Conservation (phyloP, 805 yeast species). For the Lipomyces chichibuensis region DNA sequence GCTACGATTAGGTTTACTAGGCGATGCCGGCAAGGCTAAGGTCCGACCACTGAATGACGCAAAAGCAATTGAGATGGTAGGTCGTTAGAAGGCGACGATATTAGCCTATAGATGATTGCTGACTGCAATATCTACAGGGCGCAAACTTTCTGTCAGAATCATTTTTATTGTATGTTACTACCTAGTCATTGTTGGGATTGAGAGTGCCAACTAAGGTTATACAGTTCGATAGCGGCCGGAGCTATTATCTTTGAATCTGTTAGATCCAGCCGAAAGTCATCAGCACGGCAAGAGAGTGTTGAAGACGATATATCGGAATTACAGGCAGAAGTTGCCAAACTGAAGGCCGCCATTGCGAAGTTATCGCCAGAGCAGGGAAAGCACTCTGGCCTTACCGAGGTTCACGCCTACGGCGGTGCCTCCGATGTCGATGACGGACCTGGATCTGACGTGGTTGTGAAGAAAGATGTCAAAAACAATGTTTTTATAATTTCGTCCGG, state of each 20-base stretch:
- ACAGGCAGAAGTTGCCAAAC: constrained; percentile 68
- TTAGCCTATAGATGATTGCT: not conserved
- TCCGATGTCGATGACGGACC: not conserved
- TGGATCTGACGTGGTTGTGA: not conserved
- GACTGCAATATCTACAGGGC: constrained; percentile 48
- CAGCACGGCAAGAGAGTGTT: constrained; percentile 61
- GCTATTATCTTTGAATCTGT: constrained; percentile 71
- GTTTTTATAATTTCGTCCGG: not conserved
- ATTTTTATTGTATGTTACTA: constrained; percentile 58
- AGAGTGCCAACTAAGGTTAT: not conserved
- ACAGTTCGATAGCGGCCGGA: constrained; percentile 69
- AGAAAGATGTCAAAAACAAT: not conserved
- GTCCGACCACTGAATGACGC: constrained; percentile 80
- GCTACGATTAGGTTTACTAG: constrained; percentile 62
- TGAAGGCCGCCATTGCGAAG: constrained; percentile 37
- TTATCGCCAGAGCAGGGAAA: constrained; percentile 16
- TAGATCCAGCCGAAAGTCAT: constrained; percentile 67
- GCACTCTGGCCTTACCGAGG: not conserved
- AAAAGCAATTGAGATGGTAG: constrained; percentile 67
- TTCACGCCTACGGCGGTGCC: not conserved
- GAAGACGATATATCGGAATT: constrained; percentile 72
- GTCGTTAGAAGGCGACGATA: not conserved
- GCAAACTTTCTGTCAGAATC: constrained; percentile 77
- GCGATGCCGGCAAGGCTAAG: constrained; percentile 51
- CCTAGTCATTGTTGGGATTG: not conserved